Evolutionary conservation across 305 asterid genomes (phyloP), one percentile per base, ranked within the genome.

Genomic region (Euphrasia arctica): DNA sequence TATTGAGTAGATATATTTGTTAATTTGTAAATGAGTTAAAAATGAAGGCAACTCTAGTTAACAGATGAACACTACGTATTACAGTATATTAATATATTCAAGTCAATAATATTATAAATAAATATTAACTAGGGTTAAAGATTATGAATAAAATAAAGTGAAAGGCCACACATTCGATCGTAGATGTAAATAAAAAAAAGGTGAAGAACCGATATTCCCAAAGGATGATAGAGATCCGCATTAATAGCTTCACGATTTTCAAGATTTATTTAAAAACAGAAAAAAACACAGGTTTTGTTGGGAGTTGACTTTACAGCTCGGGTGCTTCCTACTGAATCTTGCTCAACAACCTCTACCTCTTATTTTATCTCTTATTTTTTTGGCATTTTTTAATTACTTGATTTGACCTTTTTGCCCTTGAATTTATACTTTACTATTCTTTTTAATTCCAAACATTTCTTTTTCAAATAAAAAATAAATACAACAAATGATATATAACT

Each of bases 301-400:
- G 82, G 90, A 63, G 86, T 85, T 88, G 96, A 88, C 94, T 88
- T 80, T 85, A 80, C 83, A 80, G 86, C 75, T 82, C 72, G 79
- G 57, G 34, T 67, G 63, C 67, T 71, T 66, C 66, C 62, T 66
- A 67, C 62, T 80, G 86, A 80, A 79, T 79, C 89, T 77, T 78
- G 75, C 84, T 78, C 77, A 75, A 75, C 78, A 64, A 62, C 65
- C 13, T 43, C 22, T 0, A 56, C 56, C 65, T 67, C 72, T 22
- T 42, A 29, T 14, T 31, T 25, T 52, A 15, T 12, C 2, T 18
- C 22, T 18, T 31, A 8, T 65, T 9, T 11, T 45, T 5, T 45
- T 45, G 0, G 12, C 8, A 45, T 11, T 45, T 45, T 3, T 45
- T 45, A 45, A 0, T 8, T 42, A 8, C n/a, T 42, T 42, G 4